These are phyloP conservation scores for Colletotrichum higginsianum DNA, from an alignment of 2,329 filamentous ascomycete species.

Conservation along the genomic window DNA sequence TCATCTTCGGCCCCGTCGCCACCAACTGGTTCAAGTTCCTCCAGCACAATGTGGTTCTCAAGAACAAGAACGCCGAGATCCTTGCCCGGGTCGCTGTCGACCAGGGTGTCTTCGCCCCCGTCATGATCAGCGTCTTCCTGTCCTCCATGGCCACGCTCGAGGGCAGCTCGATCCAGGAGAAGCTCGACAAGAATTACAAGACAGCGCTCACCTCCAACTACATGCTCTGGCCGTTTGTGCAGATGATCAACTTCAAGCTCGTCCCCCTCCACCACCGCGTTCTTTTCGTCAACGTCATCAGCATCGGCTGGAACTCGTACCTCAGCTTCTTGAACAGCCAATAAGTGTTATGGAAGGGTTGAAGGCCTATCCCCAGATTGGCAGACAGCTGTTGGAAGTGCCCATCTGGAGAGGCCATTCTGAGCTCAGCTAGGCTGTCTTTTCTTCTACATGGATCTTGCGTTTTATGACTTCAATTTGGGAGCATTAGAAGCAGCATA, in stretches of 20 bases:
- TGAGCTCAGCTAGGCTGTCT: background rate
- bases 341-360: conserved; percentile 37
- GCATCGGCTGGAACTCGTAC: conserved; percentile 76
- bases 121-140: conserved; percentile 86
- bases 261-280: conserved; percentile 88
- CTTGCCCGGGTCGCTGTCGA: conserved; percentile 84
- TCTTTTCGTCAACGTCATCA: conserved; percentile 88
- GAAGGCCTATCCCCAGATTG: background rate
- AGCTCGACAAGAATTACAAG: conserved; percentile 79
- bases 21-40: conserved; percentile 90
- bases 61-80: conserved; percentile 79
- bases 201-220: conserved; percentile 86
- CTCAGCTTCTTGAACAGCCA: conserved; percentile 73
- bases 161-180: conserved; percentile 72
- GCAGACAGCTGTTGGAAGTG: background rate
- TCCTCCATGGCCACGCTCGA: conserved; percentile 88
- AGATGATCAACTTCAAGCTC: conserved; percentile 89
- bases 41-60: conserved; percentile 76
- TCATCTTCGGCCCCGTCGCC: conserved; percentile 88
- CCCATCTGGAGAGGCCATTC: background rate
- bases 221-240: conserved; percentile 89
- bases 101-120: conserved; percentile 87
- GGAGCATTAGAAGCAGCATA: conserved; percentile 15
- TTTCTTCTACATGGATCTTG: background rate
- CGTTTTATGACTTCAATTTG: background rate